These are phyloP conservation scores for Globisporangium ultimum DNA, from an alignment of 352 stramenopile species.

Conservation along the genomic window DNA sequence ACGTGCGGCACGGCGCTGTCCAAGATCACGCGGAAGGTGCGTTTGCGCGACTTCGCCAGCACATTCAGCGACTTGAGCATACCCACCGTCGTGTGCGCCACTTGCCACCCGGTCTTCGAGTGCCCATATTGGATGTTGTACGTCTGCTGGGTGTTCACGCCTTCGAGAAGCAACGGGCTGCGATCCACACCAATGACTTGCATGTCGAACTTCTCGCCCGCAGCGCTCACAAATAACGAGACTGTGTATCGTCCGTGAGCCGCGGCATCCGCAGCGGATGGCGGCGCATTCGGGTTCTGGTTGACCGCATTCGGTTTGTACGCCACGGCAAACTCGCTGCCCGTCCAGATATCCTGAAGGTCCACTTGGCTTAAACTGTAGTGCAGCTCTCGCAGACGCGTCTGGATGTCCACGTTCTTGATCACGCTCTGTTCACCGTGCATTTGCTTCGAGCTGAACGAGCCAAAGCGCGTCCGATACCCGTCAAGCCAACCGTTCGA, in stretches of 20 bases:
- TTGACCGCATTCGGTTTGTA: slow-evolving; percentile 38
- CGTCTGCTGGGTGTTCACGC: slow-evolving; percentile 52
- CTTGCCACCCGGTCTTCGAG: slow-evolving; percentile 80
- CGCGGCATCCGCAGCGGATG: neutral
- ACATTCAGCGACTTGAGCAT: slow-evolving; percentile 79
- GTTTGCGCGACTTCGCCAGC: slow-evolving; percentile 65
- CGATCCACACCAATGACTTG: slow-evolving; percentile 76
- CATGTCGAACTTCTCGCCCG: slow-evolving; percentile 76
- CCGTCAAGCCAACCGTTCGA: slow-evolving; percentile 86
- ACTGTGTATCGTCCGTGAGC: slow-evolving; percentile 57
- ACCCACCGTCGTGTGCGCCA: slow-evolving; percentile 72
- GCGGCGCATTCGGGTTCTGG: neutral
- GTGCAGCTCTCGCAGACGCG: slow-evolving; percentile 77
- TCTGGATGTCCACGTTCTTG: slow-evolving; percentile 85
- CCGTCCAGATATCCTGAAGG: slow-evolving; percentile 79
- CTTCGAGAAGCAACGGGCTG: slow-evolving; percentile 50
- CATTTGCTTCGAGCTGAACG: slow-evolving; percentile 75
- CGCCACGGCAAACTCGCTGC: slow-evolving; percentile 66
- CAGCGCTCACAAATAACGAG: slow-evolving; percentile 74
- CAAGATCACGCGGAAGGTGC: slow-evolving; percentile 78
- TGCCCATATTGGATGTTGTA: slow-evolving; percentile 79
- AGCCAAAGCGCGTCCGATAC: slow-evolving; percentile 81
- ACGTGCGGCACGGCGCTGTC: slow-evolving; percentile 81
- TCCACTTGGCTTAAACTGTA: slow-evolving; percentile 57
- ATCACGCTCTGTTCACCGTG: slow-evolving; percentile 59